Conservation (phyloP, 1,284 basidiomycete species). For the Fomitopsis betulina region DNA sequence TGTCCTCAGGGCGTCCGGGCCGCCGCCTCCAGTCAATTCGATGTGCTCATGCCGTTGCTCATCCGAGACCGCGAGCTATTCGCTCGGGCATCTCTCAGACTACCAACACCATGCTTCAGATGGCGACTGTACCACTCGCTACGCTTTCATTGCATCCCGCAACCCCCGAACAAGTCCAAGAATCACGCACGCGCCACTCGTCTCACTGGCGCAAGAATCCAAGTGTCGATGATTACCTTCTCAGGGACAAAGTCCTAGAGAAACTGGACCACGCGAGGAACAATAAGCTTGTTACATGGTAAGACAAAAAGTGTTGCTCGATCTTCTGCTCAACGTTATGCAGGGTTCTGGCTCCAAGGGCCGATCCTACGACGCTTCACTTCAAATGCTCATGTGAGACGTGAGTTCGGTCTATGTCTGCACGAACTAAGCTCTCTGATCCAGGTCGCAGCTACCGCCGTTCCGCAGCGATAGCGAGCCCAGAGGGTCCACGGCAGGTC, state of each 20-base stretch:
- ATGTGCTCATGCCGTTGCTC: too few relatives aligned
- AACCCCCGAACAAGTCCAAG: slow-evolving; percentile 28
- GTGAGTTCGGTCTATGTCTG: slow-evolving; percentile 22
- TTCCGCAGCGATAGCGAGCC: slow-evolving; percentile 17
- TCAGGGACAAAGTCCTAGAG: slow-evolving; percentile 30
- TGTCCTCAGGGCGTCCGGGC: too few relatives aligned
- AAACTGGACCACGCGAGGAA: slow-evolving; percentile 30
- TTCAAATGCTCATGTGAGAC: slow-evolving; percentile 44
- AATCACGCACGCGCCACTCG: slow-evolving; percentile 30
- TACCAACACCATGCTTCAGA: not conserved
- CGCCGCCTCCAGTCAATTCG: too few relatives aligned
- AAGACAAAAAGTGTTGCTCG: not conserved
- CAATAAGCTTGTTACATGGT: slow-evolving; percentile 37
- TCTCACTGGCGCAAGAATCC: slow-evolving; percentile 32
- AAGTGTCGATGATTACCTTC: slow-evolving; percentile 32
- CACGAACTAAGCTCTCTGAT: not conserved
- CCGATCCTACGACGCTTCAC: slow-evolving; percentile 33
- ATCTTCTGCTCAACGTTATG: not conserved
- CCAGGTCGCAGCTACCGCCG: slow-evolving; percentile 25
- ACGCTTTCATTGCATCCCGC: slow-evolving; percentile 25
- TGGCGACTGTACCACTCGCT: slow-evolving; percentile 1
- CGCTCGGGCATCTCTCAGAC: too few relatives aligned
- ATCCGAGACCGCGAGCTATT: too few relatives aligned
- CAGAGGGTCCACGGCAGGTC: slow-evolving; percentile 15
- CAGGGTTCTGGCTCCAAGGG: slow-evolving; percentile 41